Conservation (phyloP, 2,329 filamentous ascomycete genomes). For the Aspergillus sp. region DNA sequence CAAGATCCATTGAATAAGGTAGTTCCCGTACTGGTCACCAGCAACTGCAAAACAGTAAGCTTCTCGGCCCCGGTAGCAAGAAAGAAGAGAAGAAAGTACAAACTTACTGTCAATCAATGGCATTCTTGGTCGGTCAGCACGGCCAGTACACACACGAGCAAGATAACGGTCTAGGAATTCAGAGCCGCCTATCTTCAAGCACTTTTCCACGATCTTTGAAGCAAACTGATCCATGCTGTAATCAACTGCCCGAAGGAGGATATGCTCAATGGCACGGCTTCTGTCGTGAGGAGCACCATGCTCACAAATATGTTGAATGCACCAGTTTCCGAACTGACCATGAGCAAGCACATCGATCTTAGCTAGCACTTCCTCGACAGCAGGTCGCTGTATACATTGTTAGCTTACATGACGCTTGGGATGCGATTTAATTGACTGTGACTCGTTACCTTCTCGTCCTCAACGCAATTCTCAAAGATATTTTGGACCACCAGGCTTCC, state of each 20-base stretch:
- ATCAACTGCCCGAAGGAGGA: slow-evolving; percentile 84
- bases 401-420: slow-evolving; percentile 8
- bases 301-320: slow-evolving; percentile 98
- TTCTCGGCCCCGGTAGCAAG: background rate
- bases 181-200: slow-evolving; percentile 84
- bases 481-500: slow-evolving; percentile 98
- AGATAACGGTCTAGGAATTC: slow-evolving; percentile 92
- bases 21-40: slow-evolving; percentile 98
- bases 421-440: background rate
- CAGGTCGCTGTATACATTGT: slow-evolving; percentile 62
- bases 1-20: slow-evolving; percentile 93
- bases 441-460: slow-evolving; percentile 83
- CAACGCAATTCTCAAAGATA: slow-evolving; percentile 98
- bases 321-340: slow-evolving; percentile 99
- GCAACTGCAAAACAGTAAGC: slow-evolving; percentile 48
- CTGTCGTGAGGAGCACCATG: slow-evolving; percentile 87
- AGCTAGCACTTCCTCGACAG: slow-evolving; percentile 88
- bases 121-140: slow-evolving; percentile 84
- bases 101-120: slow-evolving; percentile 80
- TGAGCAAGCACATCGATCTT: slow-evolving; percentile 96
- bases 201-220: slow-evolving; percentile 98
- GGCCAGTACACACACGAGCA: slow-evolving; percentile 85
- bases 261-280: slow-evolving; percentile 87
- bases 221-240: slow-evolving; percentile 99
- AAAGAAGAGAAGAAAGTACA: background rate